Evolutionary conservation across 2,329 filamentous ascomycete species (phyloP).

Genomic region (Aspergillus phoenicis): DNA sequence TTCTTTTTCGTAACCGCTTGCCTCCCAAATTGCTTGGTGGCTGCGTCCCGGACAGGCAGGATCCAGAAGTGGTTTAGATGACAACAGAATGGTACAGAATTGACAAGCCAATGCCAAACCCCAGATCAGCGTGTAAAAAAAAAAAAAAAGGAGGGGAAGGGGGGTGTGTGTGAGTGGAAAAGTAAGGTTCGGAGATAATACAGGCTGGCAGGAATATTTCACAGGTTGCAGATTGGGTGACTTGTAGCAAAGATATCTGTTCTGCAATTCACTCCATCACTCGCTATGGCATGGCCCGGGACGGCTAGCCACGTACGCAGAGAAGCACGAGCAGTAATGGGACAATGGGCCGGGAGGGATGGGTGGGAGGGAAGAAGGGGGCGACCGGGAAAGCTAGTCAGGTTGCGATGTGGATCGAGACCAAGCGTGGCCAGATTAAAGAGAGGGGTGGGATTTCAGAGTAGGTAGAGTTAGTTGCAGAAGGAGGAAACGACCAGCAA

Average conservation of each 20-base stretch:
- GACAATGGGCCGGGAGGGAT: neutral
- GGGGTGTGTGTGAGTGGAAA: conserved; percentile 1
- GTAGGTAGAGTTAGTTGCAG: conserved; percentile 7
- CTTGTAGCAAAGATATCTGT: conserved; percentile 25
- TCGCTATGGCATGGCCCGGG: conserved; percentile 28
- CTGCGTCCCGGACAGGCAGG: conserved; percentile 19
- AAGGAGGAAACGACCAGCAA: conserved; percentile 14
- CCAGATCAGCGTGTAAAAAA: conserved; percentile 21
- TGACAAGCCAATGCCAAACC: conserved; percentile 20
- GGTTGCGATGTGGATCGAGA: conserved; percentile 7
- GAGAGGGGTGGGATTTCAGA: neutral
- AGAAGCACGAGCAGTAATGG: conserved; percentile 15
- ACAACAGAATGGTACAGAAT: conserved; percentile 13
- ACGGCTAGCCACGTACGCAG: conserved; percentile 29
- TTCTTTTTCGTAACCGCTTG: conserved; percentile 14
- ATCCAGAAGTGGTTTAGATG: conserved; percentile 22
- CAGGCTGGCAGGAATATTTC: conserved; percentile 19
- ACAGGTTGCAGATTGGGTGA: conserved; percentile 21
- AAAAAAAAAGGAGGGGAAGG: conserved; percentile 13
- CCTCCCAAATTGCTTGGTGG: conserved; percentile 17
- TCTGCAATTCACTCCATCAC: conserved; percentile 17
- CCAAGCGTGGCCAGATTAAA: conserved; percentile 10
- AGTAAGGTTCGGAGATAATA: conserved; percentile 15
- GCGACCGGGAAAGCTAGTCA: neutral
- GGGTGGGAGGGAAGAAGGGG: conserved; percentile 2